A percentile compares a stretch with the other conserved stretches of the same genome.
Conservation (phyloP, 2,329 filamentous ascomycete genomes). For the Fulvia fulva region DNA sequence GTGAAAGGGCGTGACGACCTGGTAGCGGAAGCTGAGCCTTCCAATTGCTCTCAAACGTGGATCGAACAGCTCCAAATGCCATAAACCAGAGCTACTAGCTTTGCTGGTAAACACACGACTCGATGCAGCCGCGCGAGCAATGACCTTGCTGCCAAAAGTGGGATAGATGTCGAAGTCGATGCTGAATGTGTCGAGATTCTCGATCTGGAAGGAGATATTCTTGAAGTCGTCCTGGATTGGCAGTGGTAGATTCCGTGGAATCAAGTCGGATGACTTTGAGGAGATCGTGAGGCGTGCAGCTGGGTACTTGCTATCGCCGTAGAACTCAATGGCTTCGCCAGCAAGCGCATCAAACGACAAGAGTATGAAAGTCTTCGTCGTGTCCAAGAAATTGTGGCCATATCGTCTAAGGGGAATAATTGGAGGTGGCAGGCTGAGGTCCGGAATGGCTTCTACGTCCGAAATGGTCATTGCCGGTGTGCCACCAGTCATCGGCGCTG, state of each 20-base stretch:
- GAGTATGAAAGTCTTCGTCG: constrained; percentile 84
- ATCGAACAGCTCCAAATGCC: constrained; percentile 87
- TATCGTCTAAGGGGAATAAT: constrained; percentile 94
- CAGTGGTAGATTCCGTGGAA: constrained; percentile 91
- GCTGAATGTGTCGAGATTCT: constrained; percentile 85
- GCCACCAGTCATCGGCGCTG: constrained; percentile 53
- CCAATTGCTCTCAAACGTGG: constrained; percentile 87
- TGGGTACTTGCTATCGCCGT: constrained; percentile 94
- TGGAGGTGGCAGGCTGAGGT: constrained; percentile 85
- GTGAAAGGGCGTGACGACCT: constrained; percentile 93
- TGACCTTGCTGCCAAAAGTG: constrained; percentile 94
- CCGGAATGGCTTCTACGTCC: constrained; percentile 84
- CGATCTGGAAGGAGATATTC: constrained; percentile 91
- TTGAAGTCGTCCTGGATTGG: constrained; percentile 95
- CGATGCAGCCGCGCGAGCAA: constrained; percentile 89
- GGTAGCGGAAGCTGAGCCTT: constrained; percentile 87
- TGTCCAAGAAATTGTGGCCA: constrained; percentile 97
- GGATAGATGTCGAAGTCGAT: constrained; percentile 98
- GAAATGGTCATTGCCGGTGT: constrained; percentile 20
- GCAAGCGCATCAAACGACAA: constrained; percentile 78
- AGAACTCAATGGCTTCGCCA: constrained; percentile 80
- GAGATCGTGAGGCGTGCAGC: constrained; percentile 93
- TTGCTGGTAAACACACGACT: constrained; percentile 78
- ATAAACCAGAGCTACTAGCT: constrained; percentile 70
- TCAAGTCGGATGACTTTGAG: constrained; percentile 91